phyloP scores from a whole-genome alignment of 140 eudicot species.

The Anethum foeniculum region DNA sequence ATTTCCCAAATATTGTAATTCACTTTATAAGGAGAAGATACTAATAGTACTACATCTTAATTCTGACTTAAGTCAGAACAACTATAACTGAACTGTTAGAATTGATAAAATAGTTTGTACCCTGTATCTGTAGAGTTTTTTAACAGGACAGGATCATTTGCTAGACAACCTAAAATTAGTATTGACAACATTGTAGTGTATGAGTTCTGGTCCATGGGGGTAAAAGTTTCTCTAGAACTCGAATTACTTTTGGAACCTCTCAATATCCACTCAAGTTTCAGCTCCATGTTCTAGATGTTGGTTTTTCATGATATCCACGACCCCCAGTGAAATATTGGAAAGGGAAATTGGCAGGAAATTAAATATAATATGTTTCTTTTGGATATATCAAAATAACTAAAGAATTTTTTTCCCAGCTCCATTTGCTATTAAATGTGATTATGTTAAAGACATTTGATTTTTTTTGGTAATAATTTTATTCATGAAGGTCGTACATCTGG shows the following conservation, averaged over 20 bases:
- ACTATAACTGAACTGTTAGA: background rate
- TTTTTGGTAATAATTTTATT: background rate
- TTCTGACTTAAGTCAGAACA: no score
- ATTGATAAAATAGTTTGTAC: background rate
- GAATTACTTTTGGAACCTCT: background rate
- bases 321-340: background rate
- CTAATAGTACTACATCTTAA: no score
- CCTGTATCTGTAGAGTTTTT: background rate
- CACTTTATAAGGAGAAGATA: no score
- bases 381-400: no score
- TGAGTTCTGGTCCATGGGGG: background rate
- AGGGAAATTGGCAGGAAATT: background rate
- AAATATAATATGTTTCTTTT: no score
- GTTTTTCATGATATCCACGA: background rate
- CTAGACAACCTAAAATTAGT: background rate
- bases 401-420: background rate
- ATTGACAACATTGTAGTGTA: background rate
- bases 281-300: background rate
- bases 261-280: background rate
- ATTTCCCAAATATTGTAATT: no score
- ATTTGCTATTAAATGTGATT: background rate
- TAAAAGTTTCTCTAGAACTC: background rate
- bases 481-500: slow-evolving; percentile 73
- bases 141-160: background rate
- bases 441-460: background rate